Conservation (phyloP, 2,329 filamentous ascomycete species). For the Sordariomycetes sp. region DNA sequence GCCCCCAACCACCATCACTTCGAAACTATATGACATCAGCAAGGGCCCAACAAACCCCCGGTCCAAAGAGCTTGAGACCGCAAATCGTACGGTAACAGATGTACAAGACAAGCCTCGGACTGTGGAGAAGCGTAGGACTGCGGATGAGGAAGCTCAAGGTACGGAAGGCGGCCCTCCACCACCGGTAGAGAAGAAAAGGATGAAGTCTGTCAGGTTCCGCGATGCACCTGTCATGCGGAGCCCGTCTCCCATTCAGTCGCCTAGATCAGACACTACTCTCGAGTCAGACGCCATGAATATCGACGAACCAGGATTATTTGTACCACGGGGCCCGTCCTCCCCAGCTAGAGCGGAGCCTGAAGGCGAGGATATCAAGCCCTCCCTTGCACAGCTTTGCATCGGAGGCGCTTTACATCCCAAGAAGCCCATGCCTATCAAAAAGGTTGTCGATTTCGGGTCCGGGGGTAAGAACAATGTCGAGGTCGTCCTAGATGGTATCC, state of each 20-base stretch:
- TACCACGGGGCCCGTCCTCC: neutral
- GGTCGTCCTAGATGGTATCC: slow-evolving; percentile 7
- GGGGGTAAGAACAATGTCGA: slow-evolving; percentile 2
- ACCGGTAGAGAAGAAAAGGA: slow-evolving; percentile 8
- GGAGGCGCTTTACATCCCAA: neutral
- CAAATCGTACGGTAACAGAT: neutral
- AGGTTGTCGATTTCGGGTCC: slow-evolving; percentile 6
- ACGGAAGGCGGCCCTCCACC: neutral
- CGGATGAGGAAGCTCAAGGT: neutral
- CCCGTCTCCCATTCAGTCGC: neutral
- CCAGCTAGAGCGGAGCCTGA: neutral
- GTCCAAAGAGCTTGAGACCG: neutral
- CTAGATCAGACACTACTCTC: neutral
- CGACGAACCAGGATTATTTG: neutral
- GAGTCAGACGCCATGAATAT: neutral
- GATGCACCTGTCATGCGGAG: neutral
- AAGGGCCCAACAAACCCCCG: neutral
- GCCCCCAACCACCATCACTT: slow-evolving; percentile 12
- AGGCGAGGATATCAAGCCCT: neutral
- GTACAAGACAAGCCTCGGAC: neutral
- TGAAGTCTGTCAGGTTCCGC: slow-evolving; percentile 15
- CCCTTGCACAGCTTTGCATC: neutral
- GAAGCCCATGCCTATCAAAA: neutral
- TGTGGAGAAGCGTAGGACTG: neutral
- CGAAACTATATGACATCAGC: slow-evolving; percentile 1